Conservation (phyloP, 2,329 filamentous ascomycete species). For the Colletotrichum higginsianum region DNA sequence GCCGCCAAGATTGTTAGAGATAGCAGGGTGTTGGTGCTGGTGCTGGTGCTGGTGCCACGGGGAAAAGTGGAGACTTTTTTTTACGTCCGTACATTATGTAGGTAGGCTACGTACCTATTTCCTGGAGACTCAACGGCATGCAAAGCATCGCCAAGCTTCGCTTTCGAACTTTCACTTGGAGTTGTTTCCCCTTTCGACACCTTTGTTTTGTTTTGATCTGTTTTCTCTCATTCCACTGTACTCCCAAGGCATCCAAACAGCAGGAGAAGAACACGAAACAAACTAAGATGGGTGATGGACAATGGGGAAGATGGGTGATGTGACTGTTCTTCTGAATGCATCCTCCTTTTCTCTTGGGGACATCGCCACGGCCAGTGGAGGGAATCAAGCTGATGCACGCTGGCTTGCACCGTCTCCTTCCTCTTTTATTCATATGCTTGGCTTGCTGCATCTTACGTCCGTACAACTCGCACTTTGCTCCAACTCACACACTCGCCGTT, state of each 20-base stretch:
- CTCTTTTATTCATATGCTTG: not conserved
- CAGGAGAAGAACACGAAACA: not conserved
- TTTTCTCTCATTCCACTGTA: not conserved
- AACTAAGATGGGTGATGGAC: no score
- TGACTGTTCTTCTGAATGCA: no score
- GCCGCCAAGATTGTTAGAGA: conserved; percentile 1
- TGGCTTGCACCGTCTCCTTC: conserved; percentile 1
- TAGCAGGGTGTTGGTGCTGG: not conserved
- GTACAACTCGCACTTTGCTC: conserved; percentile 15
- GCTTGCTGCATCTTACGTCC: conserved; percentile 33
- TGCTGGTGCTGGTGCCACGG: not conserved
- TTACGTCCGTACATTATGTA: conserved; percentile 4
- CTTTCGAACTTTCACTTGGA: not conserved
- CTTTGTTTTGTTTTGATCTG: not conserved
- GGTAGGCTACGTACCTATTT: no score
- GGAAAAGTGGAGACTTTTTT: conserved; percentile 13
- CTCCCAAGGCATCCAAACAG: not conserved
- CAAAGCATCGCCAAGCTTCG: not conserved
- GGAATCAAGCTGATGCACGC: not conserved
- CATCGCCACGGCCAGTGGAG: not conserved
- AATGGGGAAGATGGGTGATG: not conserved
- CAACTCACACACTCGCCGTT: conserved; percentile 14
- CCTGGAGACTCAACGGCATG: not conserved
- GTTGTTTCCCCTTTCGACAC: not conserved
- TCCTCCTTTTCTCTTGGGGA: not conserved